Base-by-base conservation (phyloP, 352 stramenopile species). In the Globisporangium ultimum region DNA sequence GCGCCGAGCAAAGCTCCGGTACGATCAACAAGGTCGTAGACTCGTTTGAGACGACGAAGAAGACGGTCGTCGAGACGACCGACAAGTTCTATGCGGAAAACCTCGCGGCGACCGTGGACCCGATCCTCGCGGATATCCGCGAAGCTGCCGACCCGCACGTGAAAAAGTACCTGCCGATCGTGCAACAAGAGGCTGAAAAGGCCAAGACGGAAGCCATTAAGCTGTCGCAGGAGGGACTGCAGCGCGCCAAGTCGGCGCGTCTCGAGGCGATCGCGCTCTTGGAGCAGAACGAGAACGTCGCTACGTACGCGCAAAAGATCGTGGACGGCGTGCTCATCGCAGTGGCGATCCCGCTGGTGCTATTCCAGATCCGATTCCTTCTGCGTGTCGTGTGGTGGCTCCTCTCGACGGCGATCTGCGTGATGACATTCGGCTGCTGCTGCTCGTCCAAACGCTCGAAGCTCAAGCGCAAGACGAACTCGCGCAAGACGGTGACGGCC, bases 61-160 rank as follows among this genome's bases (percentile, higher is more conserved):
- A 81, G 55, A 71, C 72, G 24, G 67, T 80, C 6, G 57, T 56
- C 21, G 72, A 78, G 28, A 67, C 60, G 8, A 78, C 76, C 1
- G 72, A 71, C 63, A 76, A 84, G 63, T 80, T 92, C 40, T 92
- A 92, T 64, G 56, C 60, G 0, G 76, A 88, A 3, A 87, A 92
- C 50, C 67, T 92, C 28, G 83, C 83, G 0, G 70, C 74, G 2
- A 88, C 80, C 12, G 45, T 89, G 52, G 74, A 88, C 14, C 82
- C 82, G 11, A 71, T 91, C 34, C 64, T 85, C 22, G 72, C 60
- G 1, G 74, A 89, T 28, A 56, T 89, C 20, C 79, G 77, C 46
- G 58, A 62, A 15, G 66, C 70, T 0, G 64, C 84, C 40, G 60
- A 85, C 36, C 83, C 83, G 38, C 78, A 89, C 53, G 45, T 89